Percentiles rank a stretch among this genome's conserved stretches.
Conservation (phyloP, 2,329 filamentous ascomycete species). For the Xylariomycetidae sp. region DNA sequence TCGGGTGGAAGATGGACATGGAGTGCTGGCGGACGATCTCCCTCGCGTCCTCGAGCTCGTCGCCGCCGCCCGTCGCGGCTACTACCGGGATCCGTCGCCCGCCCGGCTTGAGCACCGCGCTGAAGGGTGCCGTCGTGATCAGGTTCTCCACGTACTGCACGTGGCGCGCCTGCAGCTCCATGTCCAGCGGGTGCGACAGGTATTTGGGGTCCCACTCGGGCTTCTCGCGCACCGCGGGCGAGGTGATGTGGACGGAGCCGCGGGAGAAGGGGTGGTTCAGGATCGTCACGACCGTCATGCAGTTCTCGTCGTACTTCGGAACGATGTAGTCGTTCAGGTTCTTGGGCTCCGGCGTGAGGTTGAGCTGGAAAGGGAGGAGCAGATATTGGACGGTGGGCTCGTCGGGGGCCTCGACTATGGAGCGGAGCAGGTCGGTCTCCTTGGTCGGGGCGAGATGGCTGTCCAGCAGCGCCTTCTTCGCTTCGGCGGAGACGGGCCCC, state of each 20-base stretch:
- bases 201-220: conserved; percentile 52
- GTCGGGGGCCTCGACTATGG: conserved; percentile 20
- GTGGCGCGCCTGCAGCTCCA: conserved; percentile 44
- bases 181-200: conserved; percentile 51
- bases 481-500: conserved; percentile 20
- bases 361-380: conserved; percentile 28
- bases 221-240: conserved; percentile 33
- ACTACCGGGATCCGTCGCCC: conserved; percentile 33
- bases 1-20: conserved; percentile 41
- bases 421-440: conserved; percentile 21
- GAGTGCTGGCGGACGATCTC: conserved; percentile 30
- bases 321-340: conserved; percentile 21
- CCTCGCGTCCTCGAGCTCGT: conserved; percentile 29
- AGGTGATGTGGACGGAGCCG: conserved; percentile 53
- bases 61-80: too few relatives aligned
- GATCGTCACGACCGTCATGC: conserved; percentile 51
- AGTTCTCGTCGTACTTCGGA: conserved; percentile 37
- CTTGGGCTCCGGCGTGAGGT: conserved; percentile 21
- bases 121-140: conserved; percentile 34
- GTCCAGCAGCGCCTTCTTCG: conserved; percentile 21
- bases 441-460: conserved; percentile 13
- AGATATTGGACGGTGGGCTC: conserved; percentile 31
- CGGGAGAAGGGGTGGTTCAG: conserved; percentile 59
- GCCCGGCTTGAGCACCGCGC: conserved; percentile 33
- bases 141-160: conserved; percentile 36